phyloP scores from a whole-genome alignment of 2,329 filamentous ascomycete genomes.

The Hymenoscyphus scutula region DNA sequence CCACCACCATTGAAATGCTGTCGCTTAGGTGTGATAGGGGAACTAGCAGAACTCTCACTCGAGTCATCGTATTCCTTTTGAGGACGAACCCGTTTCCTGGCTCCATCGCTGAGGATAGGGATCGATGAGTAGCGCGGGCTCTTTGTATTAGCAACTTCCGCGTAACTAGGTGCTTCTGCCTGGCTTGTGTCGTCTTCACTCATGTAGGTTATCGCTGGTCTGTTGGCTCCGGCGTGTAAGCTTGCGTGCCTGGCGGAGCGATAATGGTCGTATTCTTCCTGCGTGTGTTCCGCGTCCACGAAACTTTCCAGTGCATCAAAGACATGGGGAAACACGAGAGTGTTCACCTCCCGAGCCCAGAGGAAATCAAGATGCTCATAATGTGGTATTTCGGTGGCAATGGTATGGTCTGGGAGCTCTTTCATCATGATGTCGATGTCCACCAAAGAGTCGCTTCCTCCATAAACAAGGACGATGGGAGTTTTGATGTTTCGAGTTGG shows the following conservation, averaged over 20 bases:
- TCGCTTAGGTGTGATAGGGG: constrained; percentile 19
- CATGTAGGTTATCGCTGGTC: constrained; percentile 17
- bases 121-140: constrained; percentile 3
- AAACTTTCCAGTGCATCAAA: constrained; percentile 82
- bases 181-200: constrained; percentile 29
- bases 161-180: constrained; percentile 18
- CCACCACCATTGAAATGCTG: constrained; percentile 5
- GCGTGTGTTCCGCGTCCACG: constrained; percentile 54
- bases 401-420: constrained; percentile 80
- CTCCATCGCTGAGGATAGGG: constrained; percentile 12
- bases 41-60: constrained; percentile 15
- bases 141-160: constrained; percentile 17
- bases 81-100: constrained; percentile 22
- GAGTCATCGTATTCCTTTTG: constrained; percentile 26
- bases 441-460: constrained; percentile 88
- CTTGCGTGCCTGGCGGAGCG: constrained; percentile 31
- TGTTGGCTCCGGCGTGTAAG: constrained; percentile 22
- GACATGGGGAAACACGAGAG: constrained; percentile 80
- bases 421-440: constrained; percentile 91
- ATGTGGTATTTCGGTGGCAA: constrained; percentile 82
- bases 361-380: constrained; percentile 98
- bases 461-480: constrained; percentile 89
- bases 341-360: constrained; percentile 84
- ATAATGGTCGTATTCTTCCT: constrained; percentile 61
- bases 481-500: constrained; percentile 97